Evolutionary conservation across 768 basidiomycete species (phyloP).

Genomic region (Suillus hirtellus): DNA sequence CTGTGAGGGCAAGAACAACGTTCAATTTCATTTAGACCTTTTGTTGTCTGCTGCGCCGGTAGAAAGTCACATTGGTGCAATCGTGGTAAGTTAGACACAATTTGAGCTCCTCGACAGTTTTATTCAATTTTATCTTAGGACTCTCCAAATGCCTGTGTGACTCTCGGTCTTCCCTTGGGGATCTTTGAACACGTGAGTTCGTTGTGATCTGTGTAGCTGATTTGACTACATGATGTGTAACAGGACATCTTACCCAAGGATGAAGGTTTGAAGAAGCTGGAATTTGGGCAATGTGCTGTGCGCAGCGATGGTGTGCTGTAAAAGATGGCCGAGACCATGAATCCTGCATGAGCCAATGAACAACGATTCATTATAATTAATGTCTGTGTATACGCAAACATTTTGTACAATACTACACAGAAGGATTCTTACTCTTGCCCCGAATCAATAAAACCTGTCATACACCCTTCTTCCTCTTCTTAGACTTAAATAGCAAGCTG

Average conservation of each 20-base stretch:
- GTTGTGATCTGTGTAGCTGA: neutral
- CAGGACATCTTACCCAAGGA: conserved; percentile 70
- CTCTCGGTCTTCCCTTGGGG: conserved; percentile 69
- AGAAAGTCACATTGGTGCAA: conserved; percentile 67
- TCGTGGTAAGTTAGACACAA: conserved; percentile 50
- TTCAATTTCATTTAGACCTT: conserved; percentile 44
- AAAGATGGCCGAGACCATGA: conserved; percentile 1
- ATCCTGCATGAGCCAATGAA: neutral
- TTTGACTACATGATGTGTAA: neutral
- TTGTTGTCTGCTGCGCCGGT: conserved; percentile 69
- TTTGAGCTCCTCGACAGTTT: neutral
- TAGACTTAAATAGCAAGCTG: neutral
- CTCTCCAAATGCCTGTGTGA: conserved; percentile 78
- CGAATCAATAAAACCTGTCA: neutral
- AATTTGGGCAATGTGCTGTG: conserved; percentile 56
- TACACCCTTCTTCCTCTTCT: neutral
- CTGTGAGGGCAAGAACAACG: neutral
- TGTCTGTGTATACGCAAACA: neutral
- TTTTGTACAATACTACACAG: neutral
- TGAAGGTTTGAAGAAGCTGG: conserved; percentile 57
- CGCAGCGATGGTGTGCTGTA: conserved; percentile 53
- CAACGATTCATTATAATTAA: neutral
- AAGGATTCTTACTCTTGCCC: neutral
- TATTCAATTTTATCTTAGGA: conserved; percentile 40
- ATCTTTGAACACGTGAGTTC: conserved; percentile 69